A percentile compares a stretch with the other conserved stretches of the same genome.
Conservation (phyloP, 1,139 yeast genomes). For the Suhomyces panamericanus region DNA sequence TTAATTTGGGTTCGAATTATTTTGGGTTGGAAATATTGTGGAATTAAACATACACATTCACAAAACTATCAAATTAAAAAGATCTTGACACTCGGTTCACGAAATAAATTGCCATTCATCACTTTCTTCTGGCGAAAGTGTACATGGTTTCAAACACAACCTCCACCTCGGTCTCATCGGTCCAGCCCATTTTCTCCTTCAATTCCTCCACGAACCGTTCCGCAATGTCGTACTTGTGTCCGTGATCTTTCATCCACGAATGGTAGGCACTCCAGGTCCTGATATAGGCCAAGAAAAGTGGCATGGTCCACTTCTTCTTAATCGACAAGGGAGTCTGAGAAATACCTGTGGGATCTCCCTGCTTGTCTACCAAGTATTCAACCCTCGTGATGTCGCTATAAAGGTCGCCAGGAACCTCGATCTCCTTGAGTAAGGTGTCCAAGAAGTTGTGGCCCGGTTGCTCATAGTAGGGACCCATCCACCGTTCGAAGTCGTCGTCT, state of each 20-base stretch:
- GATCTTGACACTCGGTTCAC: too few species aligned
- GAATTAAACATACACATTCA: too few species aligned
- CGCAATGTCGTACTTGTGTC: constrained; percentile 25
- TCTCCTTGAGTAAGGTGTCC: constrained; percentile 26
- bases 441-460: constrained; percentile 45
- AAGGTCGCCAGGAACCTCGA: constrained; percentile 30
- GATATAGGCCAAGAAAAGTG: constrained; percentile 11
- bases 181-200: constrained; percentile 32
- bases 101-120: too few species aligned
- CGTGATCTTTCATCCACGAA: constrained; percentile 27
- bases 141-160: constrained; percentile 46
- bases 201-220: constrained; percentile 25
- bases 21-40: too few species aligned
- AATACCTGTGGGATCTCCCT: constrained; percentile 18
- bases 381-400: constrained; percentile 30
- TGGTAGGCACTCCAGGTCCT: constrained; percentile 43
- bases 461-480: constrained; percentile 47
- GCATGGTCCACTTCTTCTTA: constrained; percentile 26
- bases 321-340: constrained; percentile 22
- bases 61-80: too few species aligned
- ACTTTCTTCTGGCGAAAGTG: constrained; percentile 30
- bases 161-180: constrained; percentile 30
- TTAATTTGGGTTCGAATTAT: too few species aligned
- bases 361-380: constrained; percentile 25
- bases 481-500: constrained; percentile 40